Conservation (phyloP, 139 green algal species). For the Pseudopediastrum boryanum region DNA sequence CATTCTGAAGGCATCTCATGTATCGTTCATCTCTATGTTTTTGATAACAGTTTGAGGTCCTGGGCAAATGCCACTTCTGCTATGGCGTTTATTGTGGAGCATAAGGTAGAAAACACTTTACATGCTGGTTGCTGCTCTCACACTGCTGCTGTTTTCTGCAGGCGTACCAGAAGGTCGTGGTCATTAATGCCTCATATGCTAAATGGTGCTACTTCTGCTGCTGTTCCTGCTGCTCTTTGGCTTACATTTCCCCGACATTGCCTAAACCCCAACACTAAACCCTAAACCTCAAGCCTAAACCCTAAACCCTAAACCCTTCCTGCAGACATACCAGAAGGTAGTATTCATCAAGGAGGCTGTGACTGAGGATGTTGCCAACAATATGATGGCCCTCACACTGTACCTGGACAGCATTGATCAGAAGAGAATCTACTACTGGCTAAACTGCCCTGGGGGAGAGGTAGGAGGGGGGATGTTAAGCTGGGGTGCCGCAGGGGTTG, state of each 20-base stretch:
- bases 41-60: too few relatives aligned
- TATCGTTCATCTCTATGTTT: too few relatives aligned
- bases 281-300: background rate
- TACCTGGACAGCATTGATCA: slow-evolving; percentile 66
- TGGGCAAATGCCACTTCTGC: too few relatives aligned
- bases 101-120: too few relatives aligned
- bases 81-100: too few relatives aligned
- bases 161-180: background rate
- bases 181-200: background rate
- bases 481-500: background rate
- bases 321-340: slow-evolving; percentile 63
- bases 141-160: background rate
- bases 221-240: background rate
- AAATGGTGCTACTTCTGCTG: background rate
- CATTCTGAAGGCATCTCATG: too few relatives aligned
- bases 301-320: background rate
- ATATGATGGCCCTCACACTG: slow-evolving; percentile 64
- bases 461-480: slow-evolving; percentile 32
- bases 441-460: slow-evolving; percentile 58
- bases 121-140: too few relatives aligned
- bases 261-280: too few relatives aligned
- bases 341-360: slow-evolving; percentile 66
- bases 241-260: too few relatives aligned
- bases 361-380: slow-evolving; percentile 66
- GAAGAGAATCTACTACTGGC: slow-evolving; percentile 73